Conservation (phyloP, 495 filamentous ascomycete genomes). For the Aspergillus kassunensis region DNA sequence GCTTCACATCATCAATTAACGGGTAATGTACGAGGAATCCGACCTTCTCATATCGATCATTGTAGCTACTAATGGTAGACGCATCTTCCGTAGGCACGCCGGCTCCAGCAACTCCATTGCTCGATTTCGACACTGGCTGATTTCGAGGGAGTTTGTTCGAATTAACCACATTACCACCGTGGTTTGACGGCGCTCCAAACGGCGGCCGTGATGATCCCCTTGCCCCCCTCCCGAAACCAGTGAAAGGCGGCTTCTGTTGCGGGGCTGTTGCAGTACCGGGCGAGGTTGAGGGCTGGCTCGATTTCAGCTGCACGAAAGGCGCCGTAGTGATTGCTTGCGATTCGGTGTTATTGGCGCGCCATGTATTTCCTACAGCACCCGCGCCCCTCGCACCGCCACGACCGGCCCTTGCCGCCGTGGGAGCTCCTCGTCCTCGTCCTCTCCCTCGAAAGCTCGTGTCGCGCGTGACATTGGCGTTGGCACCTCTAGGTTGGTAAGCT, state of each 20-base stretch:
- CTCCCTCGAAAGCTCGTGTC: constrained; percentile 24
- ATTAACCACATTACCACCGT: constrained; percentile 13
- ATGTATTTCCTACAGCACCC: constrained; percentile 15
- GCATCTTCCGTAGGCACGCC: constrained; percentile 23
- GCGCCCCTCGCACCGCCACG: constrained; percentile 25
- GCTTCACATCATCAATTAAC: constrained; percentile 11
- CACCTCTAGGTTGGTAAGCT: constrained; percentile 21
- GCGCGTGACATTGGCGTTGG: constrained; percentile 12
- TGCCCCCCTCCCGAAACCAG: constrained; percentile 16
- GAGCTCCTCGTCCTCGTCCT: constrained; percentile 29
- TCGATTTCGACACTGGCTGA: not conserved
- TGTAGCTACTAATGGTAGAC: constrained; percentile 25
- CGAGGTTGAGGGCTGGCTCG: constrained; percentile 16
- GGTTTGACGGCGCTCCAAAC: constrained; percentile 15
- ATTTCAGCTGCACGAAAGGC: constrained; percentile 31
- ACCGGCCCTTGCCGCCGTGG: constrained; percentile 11
- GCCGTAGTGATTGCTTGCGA: constrained; percentile 1
- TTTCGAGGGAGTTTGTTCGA: constrained; percentile 13
- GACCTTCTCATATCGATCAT: constrained; percentile 44
- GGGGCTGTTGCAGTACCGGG: constrained; percentile 17
- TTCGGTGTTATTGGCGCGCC: constrained; percentile 15
- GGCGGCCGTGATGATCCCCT: constrained; percentile 14
- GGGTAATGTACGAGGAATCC: constrained; percentile 8
- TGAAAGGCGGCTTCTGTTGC: constrained; percentile 21
- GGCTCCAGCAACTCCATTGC: constrained; percentile 6